Evolutionary conservation across 352 stramenopile species (phyloP).

Genomic region (Plasmopara muralis): DNA sequence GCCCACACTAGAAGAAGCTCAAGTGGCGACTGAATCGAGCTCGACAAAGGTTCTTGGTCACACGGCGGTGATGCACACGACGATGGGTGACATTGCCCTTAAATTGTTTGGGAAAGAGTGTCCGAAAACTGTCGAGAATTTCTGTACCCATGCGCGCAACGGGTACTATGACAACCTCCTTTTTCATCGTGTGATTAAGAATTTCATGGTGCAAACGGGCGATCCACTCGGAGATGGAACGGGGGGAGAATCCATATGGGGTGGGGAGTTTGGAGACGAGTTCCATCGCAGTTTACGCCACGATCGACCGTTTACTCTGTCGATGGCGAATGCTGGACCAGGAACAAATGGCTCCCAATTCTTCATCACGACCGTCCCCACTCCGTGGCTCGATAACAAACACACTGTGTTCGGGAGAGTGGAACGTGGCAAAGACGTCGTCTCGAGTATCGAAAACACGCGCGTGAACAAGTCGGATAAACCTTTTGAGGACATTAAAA

Average conservation of each 20-base stretch:
- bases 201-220: constrained; percentile 97
- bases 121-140: constrained; percentile 97
- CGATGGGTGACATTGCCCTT: constrained; percentile 97
- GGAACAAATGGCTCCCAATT: constrained; percentile 90
- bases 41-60: constrained; percentile 52
- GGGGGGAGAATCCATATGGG: constrained; percentile 98
- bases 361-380: constrained; percentile 98
- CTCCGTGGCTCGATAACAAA: constrained; percentile 96
- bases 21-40: constrained; percentile 79
- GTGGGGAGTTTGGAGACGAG: constrained; percentile 98
- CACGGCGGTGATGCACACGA: constrained; percentile 94
- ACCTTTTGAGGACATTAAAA: constrained; percentile 76
- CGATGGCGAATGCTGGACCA: constrained; percentile 94
- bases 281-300: constrained; percentile 93
- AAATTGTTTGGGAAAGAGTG: constrained; percentile 95
- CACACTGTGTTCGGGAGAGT: constrained; percentile 93
- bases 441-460: constrained; percentile 93
- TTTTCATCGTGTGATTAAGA: constrained; percentile 99
- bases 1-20: constrained; percentile 90
- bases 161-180: constrained; percentile 99
- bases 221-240: constrained; percentile 96
- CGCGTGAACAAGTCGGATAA: constrained; percentile 82
- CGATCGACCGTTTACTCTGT: constrained; percentile 97
- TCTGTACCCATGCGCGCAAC: constrained; percentile 92
- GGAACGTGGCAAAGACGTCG: constrained; percentile 93